Evolutionary conservation across 768 basidiomycete genomes (phyloP), one percentile per base, ranked within the genome.

Genomic region (Serendipita sp.): DNA sequence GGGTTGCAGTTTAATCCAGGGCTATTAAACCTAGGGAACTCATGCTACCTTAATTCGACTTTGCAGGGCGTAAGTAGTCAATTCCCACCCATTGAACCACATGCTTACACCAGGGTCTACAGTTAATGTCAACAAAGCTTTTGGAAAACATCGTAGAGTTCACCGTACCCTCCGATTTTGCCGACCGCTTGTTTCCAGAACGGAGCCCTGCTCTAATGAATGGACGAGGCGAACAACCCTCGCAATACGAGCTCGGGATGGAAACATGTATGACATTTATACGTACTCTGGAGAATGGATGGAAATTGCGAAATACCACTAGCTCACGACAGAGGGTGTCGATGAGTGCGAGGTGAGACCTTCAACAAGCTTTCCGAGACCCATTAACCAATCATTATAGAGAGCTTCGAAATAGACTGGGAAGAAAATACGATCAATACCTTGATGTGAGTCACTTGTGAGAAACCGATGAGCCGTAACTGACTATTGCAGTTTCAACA

Each of bases 31-130:
- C 48, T 64, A 36, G 38, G 63, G 52, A 69, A 67, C 72, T 95
- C 92, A 0, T 97, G 93, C 75, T 97, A 93, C 75, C 90, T 94
- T 86, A 97, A 95, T 75, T 92, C 91, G 36, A 90, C 92, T 35
- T 77, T 97, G 34, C 93, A 97, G 72, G 89, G 87, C 44, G 88
- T 86, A 75, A 68, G 85, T 84, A 32, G 71, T 72, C 54, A 70
- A 72, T 69, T 67, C 58, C 70, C 68, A 11, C 67, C 69, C 8
- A 45, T 72, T 8, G 65, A 68, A 30, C 32, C 62, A 63, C 36
- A 66, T 47, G n/a, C 58, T 67, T 16, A 30, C 58, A 28, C 67
- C 48, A 7, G 18, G 7, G 63, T 44, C 65, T 65, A 16, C 69
- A 89, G 86, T 73, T 89, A 66, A 79, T 88, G 70, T 85, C 88